These are phyloP conservation scores for Peronosclerospora sorghi DNA, from an alignment of 352 stramenopile species.

Conservation along the genomic window DNA sequence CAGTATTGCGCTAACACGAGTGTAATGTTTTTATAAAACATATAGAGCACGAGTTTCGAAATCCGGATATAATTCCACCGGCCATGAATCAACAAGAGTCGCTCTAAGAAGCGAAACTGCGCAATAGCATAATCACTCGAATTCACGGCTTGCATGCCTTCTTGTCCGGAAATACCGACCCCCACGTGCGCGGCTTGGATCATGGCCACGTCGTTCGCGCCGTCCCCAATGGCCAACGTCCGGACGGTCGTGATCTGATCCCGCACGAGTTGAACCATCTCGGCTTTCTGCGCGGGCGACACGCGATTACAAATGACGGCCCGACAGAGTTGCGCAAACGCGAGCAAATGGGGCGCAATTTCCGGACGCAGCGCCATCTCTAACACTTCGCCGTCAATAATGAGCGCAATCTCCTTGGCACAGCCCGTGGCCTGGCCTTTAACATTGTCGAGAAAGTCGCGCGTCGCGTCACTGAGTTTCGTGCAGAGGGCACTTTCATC, in stretches of 20 bases:
- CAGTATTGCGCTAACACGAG: constrained; percentile 85
- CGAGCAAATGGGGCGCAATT: constrained; percentile 48
- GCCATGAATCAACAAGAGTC: constrained; percentile 87
- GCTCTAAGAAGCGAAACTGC: constrained; percentile 88
- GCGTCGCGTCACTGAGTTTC: constrained; percentile 29
- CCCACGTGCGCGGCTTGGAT: constrained; percentile 90
- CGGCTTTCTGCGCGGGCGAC: constrained; percentile 75
- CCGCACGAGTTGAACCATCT: constrained; percentile 66
- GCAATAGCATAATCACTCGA: constrained; percentile 90
- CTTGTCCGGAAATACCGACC: constrained; percentile 89
- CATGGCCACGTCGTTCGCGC: constrained; percentile 92
- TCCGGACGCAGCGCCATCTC: constrained; percentile 39
- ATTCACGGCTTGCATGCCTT: constrained; percentile 92
- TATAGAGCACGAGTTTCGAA: constrained; percentile 86
- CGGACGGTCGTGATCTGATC: constrained; percentile 42
- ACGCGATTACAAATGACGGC: constrained; percentile 83
- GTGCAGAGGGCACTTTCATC: constrained; percentile 56
- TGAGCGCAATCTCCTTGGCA: constrained; percentile 41
- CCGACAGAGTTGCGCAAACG: constrained; percentile 51
- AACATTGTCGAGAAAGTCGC: constrained; percentile 34
- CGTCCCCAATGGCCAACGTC: constrained; percentile 87
- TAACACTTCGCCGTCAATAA: constrained; percentile 70
- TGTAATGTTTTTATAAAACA: constrained; percentile 93
- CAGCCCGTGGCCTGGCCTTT: constrained; percentile 27
- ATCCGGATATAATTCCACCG: constrained; percentile 87